Percentiles rank a stretch among this genome's conserved stretches.
Conservation (phyloP, 345 rosid species). For the Eucalyptus sp. region DNA sequence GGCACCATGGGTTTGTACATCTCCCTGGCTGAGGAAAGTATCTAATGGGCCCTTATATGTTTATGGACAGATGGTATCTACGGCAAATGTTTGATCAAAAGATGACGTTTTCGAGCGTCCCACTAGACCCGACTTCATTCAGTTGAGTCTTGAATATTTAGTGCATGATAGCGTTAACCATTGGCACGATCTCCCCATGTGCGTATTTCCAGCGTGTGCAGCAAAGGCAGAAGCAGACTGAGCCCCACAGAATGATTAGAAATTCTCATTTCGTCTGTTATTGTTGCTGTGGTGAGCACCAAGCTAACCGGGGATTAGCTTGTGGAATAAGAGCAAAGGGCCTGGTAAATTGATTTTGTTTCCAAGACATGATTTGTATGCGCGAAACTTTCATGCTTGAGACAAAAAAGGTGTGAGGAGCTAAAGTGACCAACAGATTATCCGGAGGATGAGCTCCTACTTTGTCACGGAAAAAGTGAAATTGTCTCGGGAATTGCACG, state of each 20-base stretch:
- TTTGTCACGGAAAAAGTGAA: background rate
- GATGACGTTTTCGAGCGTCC: background rate
- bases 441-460: background rate
- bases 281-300: background rate
- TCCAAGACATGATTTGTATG: background rate
- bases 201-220: background rate
- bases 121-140: background rate
- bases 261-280: background rate
- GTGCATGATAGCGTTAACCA: background rate
- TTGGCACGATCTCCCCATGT: background rate
- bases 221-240: background rate
- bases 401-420: background rate
- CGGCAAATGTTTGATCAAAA: background rate
- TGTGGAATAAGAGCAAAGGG: background rate
- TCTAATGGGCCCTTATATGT: background rate
- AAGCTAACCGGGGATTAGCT: background rate
- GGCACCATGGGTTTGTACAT: background rate
- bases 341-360: background rate
- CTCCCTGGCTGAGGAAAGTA: background rate
- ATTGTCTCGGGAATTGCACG: background rate
- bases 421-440: background rate
- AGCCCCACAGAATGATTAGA: background rate
- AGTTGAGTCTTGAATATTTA: background rate
- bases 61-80: background rate
- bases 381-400: background rate